Conservation (phyloP, 805 yeast genomes). For the Komagataella pseudopastoris region DNA sequence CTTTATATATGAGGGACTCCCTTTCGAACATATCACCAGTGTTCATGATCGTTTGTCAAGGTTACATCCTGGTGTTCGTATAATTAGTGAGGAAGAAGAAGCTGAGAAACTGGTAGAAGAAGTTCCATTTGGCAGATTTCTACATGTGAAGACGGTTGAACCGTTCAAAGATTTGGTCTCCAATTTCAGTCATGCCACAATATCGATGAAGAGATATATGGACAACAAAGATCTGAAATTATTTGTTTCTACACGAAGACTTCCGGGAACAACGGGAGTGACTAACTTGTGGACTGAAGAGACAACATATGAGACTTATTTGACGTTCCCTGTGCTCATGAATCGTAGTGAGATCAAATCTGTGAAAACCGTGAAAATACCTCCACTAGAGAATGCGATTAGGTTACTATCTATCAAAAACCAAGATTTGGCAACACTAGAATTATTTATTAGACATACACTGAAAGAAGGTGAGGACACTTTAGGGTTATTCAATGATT, state of each 20-base stretch:
- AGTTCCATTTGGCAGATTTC: slow-evolving; percentile 56
- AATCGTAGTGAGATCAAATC: slow-evolving; percentile 61
- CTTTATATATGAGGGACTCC: slow-evolving; percentile 74
- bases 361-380: slow-evolving; percentile 36
- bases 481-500: slow-evolving; percentile 38
- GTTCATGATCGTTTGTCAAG: slow-evolving; percentile 65
- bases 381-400: slow-evolving; percentile 80
- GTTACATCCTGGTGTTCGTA: slow-evolving; percentile 71
- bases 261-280: slow-evolving; percentile 62
- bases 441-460: slow-evolving; percentile 41
- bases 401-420: slow-evolving; percentile 53
- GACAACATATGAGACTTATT: slow-evolving; percentile 57
- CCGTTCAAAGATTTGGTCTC: slow-evolving; percentile 42
- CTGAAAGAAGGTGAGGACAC: slow-evolving; percentile 29
- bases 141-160: slow-evolving; percentile 59
- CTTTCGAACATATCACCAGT: slow-evolving; percentile 78
- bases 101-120: slow-evolving; percentile 34
- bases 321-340: slow-evolving; percentile 81
- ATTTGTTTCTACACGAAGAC: slow-evolving; percentile 55
- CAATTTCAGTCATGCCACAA: slow-evolving; percentile 20
- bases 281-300: slow-evolving; percentile 84
- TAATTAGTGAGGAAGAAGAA: slow-evolving; percentile 41
- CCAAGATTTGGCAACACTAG: slow-evolving; percentile 58
- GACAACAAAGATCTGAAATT: slow-evolving; percentile 60
- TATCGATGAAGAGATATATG: slow-evolving; percentile 61